Percentiles rank a stretch among this genome's conserved stretches.
Evolutionary conservation across 2,329 filamentous ascomycete species (phyloP).

Genomic region (Emydomyces testavorans): DNA sequence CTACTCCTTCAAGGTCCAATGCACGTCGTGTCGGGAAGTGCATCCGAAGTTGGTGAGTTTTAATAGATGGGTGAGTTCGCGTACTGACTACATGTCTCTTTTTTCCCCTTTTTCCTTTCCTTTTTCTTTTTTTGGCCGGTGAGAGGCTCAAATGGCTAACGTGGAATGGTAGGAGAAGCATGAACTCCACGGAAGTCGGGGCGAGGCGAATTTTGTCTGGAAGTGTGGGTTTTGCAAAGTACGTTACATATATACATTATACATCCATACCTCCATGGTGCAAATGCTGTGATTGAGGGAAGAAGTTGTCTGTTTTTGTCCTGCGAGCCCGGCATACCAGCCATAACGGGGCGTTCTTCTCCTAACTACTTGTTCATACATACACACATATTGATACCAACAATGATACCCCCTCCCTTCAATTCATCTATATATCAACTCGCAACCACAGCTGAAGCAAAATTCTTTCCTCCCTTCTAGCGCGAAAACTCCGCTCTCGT

Average conservation of each 20-base stretch:
- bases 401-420: too few species aligned
- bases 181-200: conserved; percentile 82
- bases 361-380: too few species aligned
- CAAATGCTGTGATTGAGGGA: not conserved
- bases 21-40: conserved; percentile 87
- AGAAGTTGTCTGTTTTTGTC: not conserved
- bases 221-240: conserved; percentile 98
- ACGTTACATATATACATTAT: conserved; percentile 17
- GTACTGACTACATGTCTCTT: too few species aligned
- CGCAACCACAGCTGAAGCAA: too few species aligned
- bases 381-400: too few species aligned
- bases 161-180: conserved; percentile 58
- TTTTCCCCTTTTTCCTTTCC: not conserved
- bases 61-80: conserved; percentile 65
- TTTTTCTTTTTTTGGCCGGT: not conserved
- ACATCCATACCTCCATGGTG: not conserved
- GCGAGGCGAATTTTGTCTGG: conserved; percentile 99
- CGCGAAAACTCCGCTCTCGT: conserved; percentile 60
- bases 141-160: not conserved
- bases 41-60: conserved; percentile 80
- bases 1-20: conserved; percentile 97
- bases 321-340: too few species aligned
- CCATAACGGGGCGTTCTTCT: too few species aligned
- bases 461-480: conserved; percentile 20
- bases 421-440: too few species aligned